Conservation (phyloP, 2,329 filamentous ascomycete genomes). For the Colletotrichum gloeosporioides region DNA sequence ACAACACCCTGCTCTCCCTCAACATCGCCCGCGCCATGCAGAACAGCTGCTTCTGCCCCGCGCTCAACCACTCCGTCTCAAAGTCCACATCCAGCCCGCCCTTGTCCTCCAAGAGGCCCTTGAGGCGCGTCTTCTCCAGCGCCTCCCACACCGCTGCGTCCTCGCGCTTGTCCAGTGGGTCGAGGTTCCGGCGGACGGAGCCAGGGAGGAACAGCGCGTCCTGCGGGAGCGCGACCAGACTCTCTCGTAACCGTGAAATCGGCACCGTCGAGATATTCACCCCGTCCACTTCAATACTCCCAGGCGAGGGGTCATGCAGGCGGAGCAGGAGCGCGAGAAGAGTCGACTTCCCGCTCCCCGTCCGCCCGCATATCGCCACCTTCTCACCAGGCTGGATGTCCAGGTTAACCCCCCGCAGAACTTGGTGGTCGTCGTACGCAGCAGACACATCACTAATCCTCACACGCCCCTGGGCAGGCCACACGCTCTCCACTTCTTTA, state of each 20-base stretch:
- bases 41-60: slow-evolving; percentile 37
- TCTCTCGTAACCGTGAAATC: slow-evolving; percentile 26
- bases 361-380: slow-evolving; percentile 49
- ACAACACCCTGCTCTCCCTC: slow-evolving; percentile 29
- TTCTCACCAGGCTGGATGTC: slow-evolving; percentile 37
- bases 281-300: slow-evolving; percentile 49
- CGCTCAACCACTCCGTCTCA: slow-evolving; percentile 34
- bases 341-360: slow-evolving; percentile 39
- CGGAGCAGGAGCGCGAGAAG: slow-evolving; percentile 51
- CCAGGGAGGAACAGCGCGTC: slow-evolving; percentile 56
- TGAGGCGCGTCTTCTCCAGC: slow-evolving; percentile 52
- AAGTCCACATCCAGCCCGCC: slow-evolving; percentile 43
- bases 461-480: neutral
- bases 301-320: slow-evolving; percentile 47
- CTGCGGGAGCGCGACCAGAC: slow-evolving; percentile 53
- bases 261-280: slow-evolving; percentile 36
- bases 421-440: slow-evolving; percentile 12
- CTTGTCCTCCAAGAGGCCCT: slow-evolving; percentile 39
- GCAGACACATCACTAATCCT: neutral
- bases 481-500: neutral
- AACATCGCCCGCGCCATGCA: slow-evolving; percentile 36
- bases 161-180: slow-evolving; percentile 41
- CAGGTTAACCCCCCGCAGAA: slow-evolving; percentile 33
- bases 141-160: slow-evolving; percentile 49
- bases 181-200: slow-evolving; percentile 53